phyloP scores from a whole-genome alignment of 2,329 filamentous ascomycete species.

The Xylariaceae sp. region DNA sequence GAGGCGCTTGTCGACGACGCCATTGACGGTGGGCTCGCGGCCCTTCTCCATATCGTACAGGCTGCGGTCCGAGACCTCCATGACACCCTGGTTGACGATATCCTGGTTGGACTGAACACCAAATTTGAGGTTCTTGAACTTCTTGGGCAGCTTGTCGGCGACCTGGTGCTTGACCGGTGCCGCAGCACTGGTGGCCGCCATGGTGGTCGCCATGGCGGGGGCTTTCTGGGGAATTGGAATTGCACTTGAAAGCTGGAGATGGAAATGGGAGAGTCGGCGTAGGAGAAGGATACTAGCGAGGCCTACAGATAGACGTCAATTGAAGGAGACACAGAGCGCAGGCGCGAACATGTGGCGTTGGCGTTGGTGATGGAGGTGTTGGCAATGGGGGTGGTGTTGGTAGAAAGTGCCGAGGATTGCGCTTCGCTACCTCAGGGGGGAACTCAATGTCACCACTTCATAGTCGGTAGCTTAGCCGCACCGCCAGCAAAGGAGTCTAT shows the following conservation, averaged over 20 bases:
- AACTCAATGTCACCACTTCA: background rate
- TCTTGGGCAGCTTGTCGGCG: slow-evolving; percentile 81
- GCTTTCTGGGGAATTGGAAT: background rate
- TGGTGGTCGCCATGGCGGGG: slow-evolving; percentile 24
- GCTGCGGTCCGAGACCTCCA: slow-evolving; percentile 90
- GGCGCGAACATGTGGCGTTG: background rate
- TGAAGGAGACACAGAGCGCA: too few species aligned
- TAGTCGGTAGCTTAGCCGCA: background rate
- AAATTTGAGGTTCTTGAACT: slow-evolving; percentile 90
- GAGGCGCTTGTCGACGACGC: slow-evolving; percentile 82
- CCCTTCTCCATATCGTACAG: slow-evolving; percentile 86
- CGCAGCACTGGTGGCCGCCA: slow-evolving; percentile 24
- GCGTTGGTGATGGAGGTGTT: background rate
- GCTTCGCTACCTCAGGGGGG: too few species aligned
- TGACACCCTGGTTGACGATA: slow-evolving; percentile 89
- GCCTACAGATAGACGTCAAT: too few species aligned
- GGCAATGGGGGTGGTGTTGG: background rate
- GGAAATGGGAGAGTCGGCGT: too few species aligned
- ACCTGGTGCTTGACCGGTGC: slow-evolving; percentile 75
- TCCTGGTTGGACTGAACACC: slow-evolving; percentile 93
- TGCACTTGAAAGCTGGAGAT: background rate
- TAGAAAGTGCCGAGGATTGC: too few species aligned
- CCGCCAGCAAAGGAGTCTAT: too few species aligned
- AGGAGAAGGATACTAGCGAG: too few species aligned
- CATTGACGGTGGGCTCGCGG: slow-evolving; percentile 72